Evolutionary conservation across 169 alveolate genomes (phyloP), one percentile per base, ranked within the genome.

Genomic region (Eimeria acervulina): DNA sequence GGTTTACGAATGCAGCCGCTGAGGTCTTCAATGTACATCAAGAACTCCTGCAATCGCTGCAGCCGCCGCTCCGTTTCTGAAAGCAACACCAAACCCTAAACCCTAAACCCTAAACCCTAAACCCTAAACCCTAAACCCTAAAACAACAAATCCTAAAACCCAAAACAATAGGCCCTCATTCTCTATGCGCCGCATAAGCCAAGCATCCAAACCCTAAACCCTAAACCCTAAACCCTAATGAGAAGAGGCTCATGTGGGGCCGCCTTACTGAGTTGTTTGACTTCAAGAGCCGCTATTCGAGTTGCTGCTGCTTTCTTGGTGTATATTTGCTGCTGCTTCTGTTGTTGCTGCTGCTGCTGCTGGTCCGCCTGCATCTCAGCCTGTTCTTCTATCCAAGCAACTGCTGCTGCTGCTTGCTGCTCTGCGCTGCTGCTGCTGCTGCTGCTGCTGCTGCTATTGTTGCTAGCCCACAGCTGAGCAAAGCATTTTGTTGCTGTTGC

Each of bases 391-490:
- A 72, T 72, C 83, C 83, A 72, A 8, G 40, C 47, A 36, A 72
- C 83, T 72, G 83, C 83, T 31, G 83, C 83, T n/a, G 83, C 83
- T 26, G 83, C 83, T 17, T 72, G 83, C 83, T 72, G 83, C 83
- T 72, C 83, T 28, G 83, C 83, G 21, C 7, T 72, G 83, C 44
- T 72, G 83, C 47, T 72, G 83, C 52, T 28, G 83, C 33, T 28
- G 44, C 83, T 28, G 83, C 83, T 72, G 83, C 83, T 36, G 40
- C 52, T 31, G 52, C 40, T 17, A 21, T 17, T 31, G 52, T 17
- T 17, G 10, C 83, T 36, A 38, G 83, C 47, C 83, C 83, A 72
- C 10, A 72, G 83, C 15, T 72, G 83, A 5, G 83, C 83, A 17
- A 72, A 72, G 36, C 83, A 72, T 3, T 7, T 72, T 72, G 83